These are phyloP conservation scores for Haematococcus lacustris DNA, from an alignment of 139 green algal genomes.

Conservation along the genomic window DNA sequence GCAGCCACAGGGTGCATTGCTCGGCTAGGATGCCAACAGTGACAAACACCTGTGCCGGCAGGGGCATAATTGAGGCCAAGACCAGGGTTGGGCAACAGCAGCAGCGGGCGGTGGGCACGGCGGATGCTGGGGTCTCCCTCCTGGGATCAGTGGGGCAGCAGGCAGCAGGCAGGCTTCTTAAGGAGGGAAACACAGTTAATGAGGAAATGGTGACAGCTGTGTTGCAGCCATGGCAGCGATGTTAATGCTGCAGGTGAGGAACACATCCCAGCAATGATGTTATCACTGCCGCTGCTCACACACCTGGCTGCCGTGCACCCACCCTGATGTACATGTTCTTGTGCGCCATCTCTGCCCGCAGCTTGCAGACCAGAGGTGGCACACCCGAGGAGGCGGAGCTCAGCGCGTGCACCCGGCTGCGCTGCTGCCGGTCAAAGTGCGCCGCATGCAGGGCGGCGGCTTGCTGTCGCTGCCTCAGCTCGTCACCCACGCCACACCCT, in stretches of 20 bases:
- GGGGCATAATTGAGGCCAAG: too few relatives aligned
- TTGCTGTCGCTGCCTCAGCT: background rate
- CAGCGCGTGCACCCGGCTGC: background rate
- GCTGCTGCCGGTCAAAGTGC: background rate
- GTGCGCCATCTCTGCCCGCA: constrained; percentile 71
- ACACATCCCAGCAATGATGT: background rate
- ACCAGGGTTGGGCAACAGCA: background rate
- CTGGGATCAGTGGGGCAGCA: background rate
- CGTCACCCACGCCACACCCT: too few relatives aligned
- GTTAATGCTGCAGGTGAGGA: background rate
- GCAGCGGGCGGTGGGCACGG: background rate
- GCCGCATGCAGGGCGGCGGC: background rate
- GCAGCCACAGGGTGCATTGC: too few relatives aligned
- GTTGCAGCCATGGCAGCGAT: background rate
- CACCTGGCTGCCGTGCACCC: background rate
- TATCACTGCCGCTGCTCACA: background rate
- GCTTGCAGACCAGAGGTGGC: constrained; percentile 7
- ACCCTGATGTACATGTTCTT: constrained; percentile 54
- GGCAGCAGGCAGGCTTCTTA: background rate
- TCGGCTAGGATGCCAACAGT: too few relatives aligned
- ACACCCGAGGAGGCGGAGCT: background rate
- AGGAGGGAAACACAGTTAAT: background rate
- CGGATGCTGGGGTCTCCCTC: background rate
- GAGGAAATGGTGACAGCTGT: background rate
- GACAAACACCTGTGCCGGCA: too few relatives aligned